Conservation (phyloP, 495 filamentous ascomycete species). For the Neurospora cerealis region DNA sequence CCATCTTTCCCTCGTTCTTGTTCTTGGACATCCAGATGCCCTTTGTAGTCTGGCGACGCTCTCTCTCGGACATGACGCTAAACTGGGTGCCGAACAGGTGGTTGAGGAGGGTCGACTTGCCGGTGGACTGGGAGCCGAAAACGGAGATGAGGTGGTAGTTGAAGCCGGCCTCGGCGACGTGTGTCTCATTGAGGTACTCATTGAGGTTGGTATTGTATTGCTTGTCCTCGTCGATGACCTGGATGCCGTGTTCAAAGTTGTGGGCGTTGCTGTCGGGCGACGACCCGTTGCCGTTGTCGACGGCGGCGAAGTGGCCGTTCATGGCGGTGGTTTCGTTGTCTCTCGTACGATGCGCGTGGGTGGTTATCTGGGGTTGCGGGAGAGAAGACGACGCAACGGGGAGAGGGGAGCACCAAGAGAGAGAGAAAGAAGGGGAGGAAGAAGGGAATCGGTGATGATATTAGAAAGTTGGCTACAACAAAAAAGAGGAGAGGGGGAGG, state of each 20-base stretch:
- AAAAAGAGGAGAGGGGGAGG: neutral
- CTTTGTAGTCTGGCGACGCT: conserved; percentile 92
- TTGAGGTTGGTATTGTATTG: conserved; percentile 80
- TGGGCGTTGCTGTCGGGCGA: conserved; percentile 37
- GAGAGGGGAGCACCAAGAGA: neutral
- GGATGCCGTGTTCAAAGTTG: conserved; percentile 84
- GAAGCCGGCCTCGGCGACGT: conserved; percentile 80
- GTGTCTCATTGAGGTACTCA: conserved; percentile 68
- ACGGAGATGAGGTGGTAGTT: conserved; percentile 98
- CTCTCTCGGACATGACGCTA: conserved; percentile 87
- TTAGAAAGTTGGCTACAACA: neutral
- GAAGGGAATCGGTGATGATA: neutral
- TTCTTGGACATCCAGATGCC: conserved; percentile 99
- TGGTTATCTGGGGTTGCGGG: neutral
- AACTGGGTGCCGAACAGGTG: conserved; percentile 92
- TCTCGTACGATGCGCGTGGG: neutral
- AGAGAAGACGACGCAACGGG: neutral
- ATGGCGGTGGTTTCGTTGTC: conserved; percentile 27
- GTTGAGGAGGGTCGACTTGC: conserved; percentile 95
- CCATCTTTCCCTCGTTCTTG: conserved; percentile 64
- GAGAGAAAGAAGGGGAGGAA: neutral
- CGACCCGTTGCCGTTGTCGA: conserved; percentile 45
- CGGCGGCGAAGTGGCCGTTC: conserved; percentile 82
- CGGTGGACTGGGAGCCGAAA: conserved; percentile 96
- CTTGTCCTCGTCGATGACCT: conserved; percentile 93